A percentile compares a stretch with the other conserved stretches of the same genome.
Conservation (phyloP, 306 rosid species). For the Quercus alba region DNA sequence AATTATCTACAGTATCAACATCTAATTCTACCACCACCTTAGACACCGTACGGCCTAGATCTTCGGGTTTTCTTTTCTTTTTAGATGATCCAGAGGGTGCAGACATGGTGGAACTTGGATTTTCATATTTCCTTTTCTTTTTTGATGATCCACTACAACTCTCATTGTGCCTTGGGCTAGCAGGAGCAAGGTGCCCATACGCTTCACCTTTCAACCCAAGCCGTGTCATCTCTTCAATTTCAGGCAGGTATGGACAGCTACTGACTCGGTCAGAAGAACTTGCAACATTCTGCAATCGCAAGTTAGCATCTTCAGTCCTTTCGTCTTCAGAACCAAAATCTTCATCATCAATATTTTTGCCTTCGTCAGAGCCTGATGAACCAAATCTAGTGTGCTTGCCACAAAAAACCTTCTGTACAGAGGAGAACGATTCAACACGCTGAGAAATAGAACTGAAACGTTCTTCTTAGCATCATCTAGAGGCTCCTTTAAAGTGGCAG, state of each 20-base stretch:
- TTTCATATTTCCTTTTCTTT: too few species aligned
- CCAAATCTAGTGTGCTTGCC: slow-evolving; percentile 58
- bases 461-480: too few species aligned
- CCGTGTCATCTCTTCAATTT: slow-evolving; percentile 72
- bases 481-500: too few species aligned
- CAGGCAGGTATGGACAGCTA: slow-evolving; percentile 42
- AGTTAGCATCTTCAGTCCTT: not conserved
- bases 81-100: too few species aligned
- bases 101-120: slow-evolving; percentile 15
- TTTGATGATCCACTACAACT: slow-evolving; percentile 25
- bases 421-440: too few species aligned
- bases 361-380: slow-evolving; percentile 21
- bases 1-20: too few species aligned
- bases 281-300: slow-evolving; percentile 37
- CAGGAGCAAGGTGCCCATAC: slow-evolving; percentile 22
- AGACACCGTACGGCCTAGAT: too few species aligned
- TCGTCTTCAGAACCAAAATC: too few species aligned
- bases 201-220: slow-evolving; percentile 56
- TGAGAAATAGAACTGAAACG: too few species aligned
- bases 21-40: too few species aligned
- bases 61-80: slow-evolving; percentile 15
- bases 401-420: too few species aligned
- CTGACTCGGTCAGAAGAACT: slow-evolving; percentile 50
- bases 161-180: slow-evolving; percentile 26
- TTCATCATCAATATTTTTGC: too few species aligned